A percentile compares a stretch with the other conserved stretches of the same genome.
phyloP scores from a whole-genome alignment of 805 yeast genomes.

The Metschnikowia aberdeeniae region DNA sequence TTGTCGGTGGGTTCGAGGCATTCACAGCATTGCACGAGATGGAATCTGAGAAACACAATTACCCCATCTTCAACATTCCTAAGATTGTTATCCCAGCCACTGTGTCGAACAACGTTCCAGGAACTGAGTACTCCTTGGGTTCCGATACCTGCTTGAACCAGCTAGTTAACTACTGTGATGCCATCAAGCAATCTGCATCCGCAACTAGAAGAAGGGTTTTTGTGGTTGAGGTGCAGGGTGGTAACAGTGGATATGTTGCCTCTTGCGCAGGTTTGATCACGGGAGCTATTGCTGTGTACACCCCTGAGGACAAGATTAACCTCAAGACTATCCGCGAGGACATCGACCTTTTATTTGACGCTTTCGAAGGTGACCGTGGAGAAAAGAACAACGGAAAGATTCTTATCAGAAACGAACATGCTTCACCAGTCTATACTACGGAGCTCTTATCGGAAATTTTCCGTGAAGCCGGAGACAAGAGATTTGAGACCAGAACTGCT shows the following conservation, averaged over 20 bases:
- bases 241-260: slow-evolving; percentile 92
- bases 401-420: slow-evolving; percentile 76
- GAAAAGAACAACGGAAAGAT: slow-evolving; percentile 81
- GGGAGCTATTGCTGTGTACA: slow-evolving; percentile 88
- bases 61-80: slow-evolving; percentile 93
- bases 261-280: slow-evolving; percentile 77
- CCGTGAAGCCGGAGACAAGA: slow-evolving; percentile 68
- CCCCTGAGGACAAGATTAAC: slow-evolving; percentile 83
- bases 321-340: slow-evolving; percentile 18
- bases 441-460: slow-evolving; percentile 80
- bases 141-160: slow-evolving; percentile 93
- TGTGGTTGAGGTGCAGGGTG: slow-evolving; percentile 98
- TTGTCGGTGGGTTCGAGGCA: slow-evolving; percentile 98
- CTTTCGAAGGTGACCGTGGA: slow-evolving; percentile 72
- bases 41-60: slow-evolving; percentile 66
- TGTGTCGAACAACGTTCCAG: slow-evolving; percentile 97
- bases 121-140: slow-evolving; percentile 94
- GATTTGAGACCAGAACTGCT: slow-evolving; percentile 89
- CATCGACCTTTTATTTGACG: slow-evolving; percentile 49
- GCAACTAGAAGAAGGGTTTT: slow-evolving; percentile 92
- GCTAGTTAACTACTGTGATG: slow-evolving; percentile 89
- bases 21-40: slow-evolving; percentile 79
- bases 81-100: slow-evolving; percentile 94
- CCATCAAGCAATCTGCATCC: slow-evolving; percentile 90
- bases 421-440: slow-evolving; percentile 79